Conservation (phyloP, 2,329 filamentous ascomycete genomes). For the Stachybotrys elegans region DNA sequence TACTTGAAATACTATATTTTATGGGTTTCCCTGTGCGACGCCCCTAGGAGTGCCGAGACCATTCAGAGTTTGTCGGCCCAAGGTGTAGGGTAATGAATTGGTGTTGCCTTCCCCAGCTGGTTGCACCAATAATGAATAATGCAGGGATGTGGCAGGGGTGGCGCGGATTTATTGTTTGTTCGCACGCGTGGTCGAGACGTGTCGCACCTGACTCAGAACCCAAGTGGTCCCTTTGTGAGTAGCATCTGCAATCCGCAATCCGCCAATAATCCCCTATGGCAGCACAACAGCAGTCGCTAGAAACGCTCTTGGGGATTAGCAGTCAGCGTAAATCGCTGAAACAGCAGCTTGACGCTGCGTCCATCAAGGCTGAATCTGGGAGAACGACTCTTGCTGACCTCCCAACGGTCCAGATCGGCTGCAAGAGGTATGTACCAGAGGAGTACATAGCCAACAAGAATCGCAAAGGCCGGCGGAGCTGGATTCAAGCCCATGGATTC, state of each 20-base stretch:
- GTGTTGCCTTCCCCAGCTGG: not conserved
- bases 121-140: slow-evolving; percentile 1
- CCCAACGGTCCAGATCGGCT: slow-evolving; percentile 1
- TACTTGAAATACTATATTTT: slow-evolving; percentile 2
- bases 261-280: not conserved
- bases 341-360: slow-evolving; percentile 3
- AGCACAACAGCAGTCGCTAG: slow-evolving; percentile 1
- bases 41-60: not conserved
- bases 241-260: not conserved
- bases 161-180: slow-evolving; percentile 1
- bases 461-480: slow-evolving; percentile 1
- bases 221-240: not conserved
- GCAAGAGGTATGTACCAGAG: slow-evolving; percentile 1
- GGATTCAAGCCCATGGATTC: slow-evolving; percentile 1
- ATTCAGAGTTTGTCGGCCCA: not conserved
- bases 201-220: not conserved
- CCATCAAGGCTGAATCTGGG: slow-evolving; percentile 1
- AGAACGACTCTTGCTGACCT: slow-evolving; percentile 1
- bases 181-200: not conserved
- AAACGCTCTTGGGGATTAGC: not conserved
- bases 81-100: slow-evolving; percentile 2
- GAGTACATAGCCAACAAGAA: slow-evolving; percentile 2
- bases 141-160: not conserved
- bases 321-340: slow-evolving; percentile 1
- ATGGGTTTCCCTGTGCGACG: not conserved